Base-by-base conservation (phyloP, 2,329 filamentous ascomycete species). In the Torrubiella hemipterigena region DNA sequence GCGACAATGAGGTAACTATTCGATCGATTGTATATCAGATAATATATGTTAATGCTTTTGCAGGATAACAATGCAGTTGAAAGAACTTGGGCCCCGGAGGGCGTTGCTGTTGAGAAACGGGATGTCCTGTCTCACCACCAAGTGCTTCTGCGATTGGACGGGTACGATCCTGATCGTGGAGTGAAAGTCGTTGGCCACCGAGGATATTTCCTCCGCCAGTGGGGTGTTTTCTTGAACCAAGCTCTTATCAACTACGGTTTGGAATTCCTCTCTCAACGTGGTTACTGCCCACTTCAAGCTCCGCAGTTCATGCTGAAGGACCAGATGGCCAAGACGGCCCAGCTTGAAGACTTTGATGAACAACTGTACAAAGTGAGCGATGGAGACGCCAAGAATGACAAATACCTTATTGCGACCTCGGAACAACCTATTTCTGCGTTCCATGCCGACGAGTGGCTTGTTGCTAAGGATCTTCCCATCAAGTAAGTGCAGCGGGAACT, bases 311-410 rank as follows among this genome's bases (percentile, higher is more conserved):
- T 96, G 83, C 72, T 89, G 40, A 82, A 83, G 56, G 83, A 93
- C 30, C 80, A 85, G 55, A 98, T 98, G 91, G 87, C 82, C 38
- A 96, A 96, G 68, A 98, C 91, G 0, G 91, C 91, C 3, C 91
- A 98, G 60, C 75, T 98, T 17, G 86, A 91, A 44, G 83, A 95
- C 49, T 98, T 98, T 49, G 91, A 98, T 50, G 91, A 96, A 55
- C 89, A 96, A 58, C 66, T 98, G 31, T 98, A 98, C 70, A 96
- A 96, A 63, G 89, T 98, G 16, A 77, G 89, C 43, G 81, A 81
- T 52, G 82, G 84, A 36, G 85, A 93, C 46, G 76, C 84, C 41
- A 74, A 84, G 46, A 84, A 81, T 30, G 91, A 96, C 61, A 95
- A 95, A 63, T 78, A 79, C 44, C 55, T 69, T 29, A 69, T 69